Evolutionary conservation across 169 alveolate genomes (phyloP), one percentile per base, ranked within the genome.

Genomic region (Babesia gibsoni): DNA sequence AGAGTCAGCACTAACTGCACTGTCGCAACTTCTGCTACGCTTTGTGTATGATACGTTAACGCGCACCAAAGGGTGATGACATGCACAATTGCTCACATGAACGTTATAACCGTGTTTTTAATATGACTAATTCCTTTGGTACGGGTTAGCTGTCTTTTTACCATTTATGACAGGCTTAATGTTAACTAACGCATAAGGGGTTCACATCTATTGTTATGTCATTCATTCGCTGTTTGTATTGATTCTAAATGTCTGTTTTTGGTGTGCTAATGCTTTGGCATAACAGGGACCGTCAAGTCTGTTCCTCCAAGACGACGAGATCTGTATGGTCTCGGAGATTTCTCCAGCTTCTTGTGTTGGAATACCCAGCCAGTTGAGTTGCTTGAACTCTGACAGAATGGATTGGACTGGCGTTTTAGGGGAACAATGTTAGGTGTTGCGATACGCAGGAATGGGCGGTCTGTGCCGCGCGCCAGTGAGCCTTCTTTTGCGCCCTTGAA

Each of bases 241-340:
- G n/a, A n/a, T n/a, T n/a, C n/a, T n/a, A n/a, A n/a, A n/a, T n/a
- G n/a, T n/a, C n/a, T n/a, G n/a, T n/a, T n/a, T n/a, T n/a, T n/a
- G n/a, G n/a, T n/a, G n/a, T n/a, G n/a, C n/a, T n/a, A n/a, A n/a
- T 75, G 86, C 49, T 84, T 83, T 25, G 91, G 91, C 67, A 83
- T 63, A 23, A 67, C 78, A 16, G 91, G 91, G 18, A 88, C 88
- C 37, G 50, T 29, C 18, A 86, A 64, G 43, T 83, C 91, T n/a
- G 91, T 84, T 35, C 90, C 91, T 2, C 89, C 91, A 22, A 85
- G 39, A 30, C 77, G 37, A 32, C 80, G 58, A 29, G 66, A 46
- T 25, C 89, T 67, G 49, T 72, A 64, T 0, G 91, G 91, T 32
- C 74, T n/a, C 18, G 91, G 91, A 18, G 29, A 50, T 5, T 54